Evolutionary conservation across 305 asterid species (phyloP).

Genomic region (Fraxinus sp.): DNA sequence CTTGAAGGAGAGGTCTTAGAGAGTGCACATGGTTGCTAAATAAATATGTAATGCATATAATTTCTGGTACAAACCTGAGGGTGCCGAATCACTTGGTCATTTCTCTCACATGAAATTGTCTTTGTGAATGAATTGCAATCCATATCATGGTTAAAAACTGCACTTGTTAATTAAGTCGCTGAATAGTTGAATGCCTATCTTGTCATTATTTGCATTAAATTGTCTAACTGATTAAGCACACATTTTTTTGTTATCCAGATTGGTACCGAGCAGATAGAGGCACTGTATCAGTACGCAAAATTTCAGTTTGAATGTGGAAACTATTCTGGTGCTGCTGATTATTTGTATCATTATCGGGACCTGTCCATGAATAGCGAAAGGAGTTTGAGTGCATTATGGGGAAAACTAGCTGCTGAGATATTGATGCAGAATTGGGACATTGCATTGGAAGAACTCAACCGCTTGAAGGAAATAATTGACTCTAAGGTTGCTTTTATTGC

Average conservation of each 20-base stretch:
- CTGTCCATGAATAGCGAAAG: conserved; percentile 78
- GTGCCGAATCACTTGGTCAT: background rate
- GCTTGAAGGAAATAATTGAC: conserved; percentile 87
- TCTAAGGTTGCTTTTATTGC: conserved; percentile 57
- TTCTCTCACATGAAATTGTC: background rate
- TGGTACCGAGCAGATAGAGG: conserved; percentile 92
- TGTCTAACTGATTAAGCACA: conserved; percentile 3
- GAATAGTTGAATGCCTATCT: background rate
- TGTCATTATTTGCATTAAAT: background rate
- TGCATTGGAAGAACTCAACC: conserved; percentile 93
- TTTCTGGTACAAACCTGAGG: background rate
- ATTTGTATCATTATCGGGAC: conserved; percentile 78
- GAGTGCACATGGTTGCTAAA: background rate
- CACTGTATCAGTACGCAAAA: conserved; percentile 86
- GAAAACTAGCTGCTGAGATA: conserved; percentile 94
- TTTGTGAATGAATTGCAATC: background rate
- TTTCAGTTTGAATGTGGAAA: conserved; percentile 99
- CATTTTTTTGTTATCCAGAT: conserved; percentile 47
- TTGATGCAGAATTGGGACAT: conserved; percentile 96
- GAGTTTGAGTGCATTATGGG: conserved; percentile 96
- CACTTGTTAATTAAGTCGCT: background rate
- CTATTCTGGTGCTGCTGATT: conserved; percentile 97
- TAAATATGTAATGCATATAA: background rate
- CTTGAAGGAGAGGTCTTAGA: background rate
- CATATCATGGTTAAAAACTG: background rate